A percentile compares a stretch with the other conserved stretches of the same genome.
Conservation (phyloP, 2,329 filamentous ascomycete genomes). For the Colletotrichum cuscutae region DNA sequence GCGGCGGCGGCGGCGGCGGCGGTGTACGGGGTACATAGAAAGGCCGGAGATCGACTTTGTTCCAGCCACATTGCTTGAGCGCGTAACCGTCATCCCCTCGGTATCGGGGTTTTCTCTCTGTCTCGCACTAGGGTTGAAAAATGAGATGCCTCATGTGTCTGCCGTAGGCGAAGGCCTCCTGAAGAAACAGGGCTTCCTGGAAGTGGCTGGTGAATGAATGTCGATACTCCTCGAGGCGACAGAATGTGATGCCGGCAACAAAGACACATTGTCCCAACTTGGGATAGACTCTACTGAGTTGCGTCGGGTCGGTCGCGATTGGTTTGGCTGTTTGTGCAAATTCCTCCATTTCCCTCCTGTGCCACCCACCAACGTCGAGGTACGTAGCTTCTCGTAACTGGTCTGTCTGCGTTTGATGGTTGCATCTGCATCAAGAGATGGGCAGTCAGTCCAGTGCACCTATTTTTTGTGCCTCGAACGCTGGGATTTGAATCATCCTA, state of each 20-base stretch:
- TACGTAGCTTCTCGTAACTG: not conserved
- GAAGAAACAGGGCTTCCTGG: not conserved
- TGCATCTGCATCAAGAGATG: slow-evolving; percentile 1
- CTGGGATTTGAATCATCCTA: not conserved
- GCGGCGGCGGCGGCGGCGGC: not conserved
- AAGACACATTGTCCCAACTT: not conserved
- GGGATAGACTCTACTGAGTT: not conserved
- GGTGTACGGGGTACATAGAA: not conserved
- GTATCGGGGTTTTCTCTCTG: not conserved
- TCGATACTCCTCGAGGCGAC: slow-evolving; percentile 1
- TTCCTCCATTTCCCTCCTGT: not conserved
- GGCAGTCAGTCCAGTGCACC: not conserved
- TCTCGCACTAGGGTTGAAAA: not conserved
- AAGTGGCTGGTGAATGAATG: slow-evolving; percentile 1
- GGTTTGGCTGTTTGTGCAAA: not conserved
- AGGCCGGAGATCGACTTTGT: not conserved
- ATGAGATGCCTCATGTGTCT: not conserved
- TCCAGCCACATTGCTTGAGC: not conserved
- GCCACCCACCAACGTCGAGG: not conserved
- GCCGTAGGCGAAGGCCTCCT: not conserved
- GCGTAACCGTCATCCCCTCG: not conserved
- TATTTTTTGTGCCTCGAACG: not conserved
- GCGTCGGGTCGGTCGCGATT: not conserved
- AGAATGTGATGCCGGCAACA: slow-evolving; percentile 9
- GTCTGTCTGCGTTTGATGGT: not conserved